Evolutionary conservation across 1,284 basidiomycete genomes (phyloP).

Genomic region (Sutorius eximius): DNA sequence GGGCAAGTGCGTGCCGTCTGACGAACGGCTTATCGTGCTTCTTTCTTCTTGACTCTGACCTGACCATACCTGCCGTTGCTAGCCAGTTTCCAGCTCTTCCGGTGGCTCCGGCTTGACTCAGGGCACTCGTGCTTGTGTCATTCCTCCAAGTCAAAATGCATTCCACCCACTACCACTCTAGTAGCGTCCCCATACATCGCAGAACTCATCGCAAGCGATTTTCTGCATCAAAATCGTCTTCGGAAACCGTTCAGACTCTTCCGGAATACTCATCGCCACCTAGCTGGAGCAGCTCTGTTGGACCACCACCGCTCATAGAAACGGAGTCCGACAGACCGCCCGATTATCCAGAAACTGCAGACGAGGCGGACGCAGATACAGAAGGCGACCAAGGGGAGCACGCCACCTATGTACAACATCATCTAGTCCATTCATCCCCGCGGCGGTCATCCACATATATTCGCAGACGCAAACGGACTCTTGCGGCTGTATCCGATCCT

Average conservation of each 20-base stretch:
- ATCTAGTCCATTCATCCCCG: conserved; percentile 17
- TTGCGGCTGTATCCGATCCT: conserved; percentile 33
- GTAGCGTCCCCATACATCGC: conserved; percentile 26
- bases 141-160: conserved; percentile 8
- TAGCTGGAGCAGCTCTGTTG: conserved; percentile 20
- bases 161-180: conserved; percentile 13
- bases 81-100: conserved; percentile 1
- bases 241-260: conserved; percentile 66
- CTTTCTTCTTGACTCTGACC: conserved; percentile 5
- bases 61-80: neutral
- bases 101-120: conserved; percentile 6
- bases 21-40: neutral
- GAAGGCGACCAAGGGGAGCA: conserved; percentile 34
- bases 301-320: conserved; percentile 12
- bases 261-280: conserved; percentile 61
- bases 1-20: neutral
- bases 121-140: neutral
- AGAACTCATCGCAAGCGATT: conserved; percentile 54
- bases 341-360: conserved; percentile 72
- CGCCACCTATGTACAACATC: conserved; percentile 33
- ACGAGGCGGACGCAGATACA: conserved; percentile 73
- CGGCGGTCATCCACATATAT: conserved; percentile 13
- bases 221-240: conserved; percentile 59
- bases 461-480: conserved; percentile 26
- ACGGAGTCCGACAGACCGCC: conserved; percentile 60